Percentiles rank a stretch among this genome's conserved stretches.
Conservation (phyloP, 2,329 filamentous ascomycete genomes). For the Penicillium sp. region DNA sequence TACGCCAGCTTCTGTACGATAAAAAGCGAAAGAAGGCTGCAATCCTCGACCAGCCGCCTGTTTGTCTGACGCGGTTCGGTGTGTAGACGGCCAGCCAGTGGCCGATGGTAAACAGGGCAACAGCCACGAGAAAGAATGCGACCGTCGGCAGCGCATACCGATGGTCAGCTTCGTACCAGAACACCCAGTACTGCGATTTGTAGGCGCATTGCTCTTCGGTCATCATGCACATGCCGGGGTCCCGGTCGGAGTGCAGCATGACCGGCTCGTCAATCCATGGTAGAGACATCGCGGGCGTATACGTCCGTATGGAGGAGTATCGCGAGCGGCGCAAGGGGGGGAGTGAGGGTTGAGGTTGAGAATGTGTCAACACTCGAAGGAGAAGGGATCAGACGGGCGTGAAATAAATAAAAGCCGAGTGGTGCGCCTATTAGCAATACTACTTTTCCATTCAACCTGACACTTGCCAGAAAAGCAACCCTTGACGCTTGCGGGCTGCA, state of each 20-base stretch:
- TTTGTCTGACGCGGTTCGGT: not conserved
- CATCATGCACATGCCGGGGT: constrained; percentile 32
- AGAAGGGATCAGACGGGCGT: not conserved
- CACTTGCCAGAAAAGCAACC: not conserved
- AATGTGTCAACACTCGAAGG: not conserved
- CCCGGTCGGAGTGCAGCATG: constrained; percentile 37
- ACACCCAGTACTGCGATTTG: constrained; percentile 33
- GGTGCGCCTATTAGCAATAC: not conserved
- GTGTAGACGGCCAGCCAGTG: not conserved
- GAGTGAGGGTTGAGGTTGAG: not conserved
- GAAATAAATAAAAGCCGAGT: not conserved
- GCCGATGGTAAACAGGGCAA: constrained; percentile 6
- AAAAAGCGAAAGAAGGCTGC: constrained; percentile 32
- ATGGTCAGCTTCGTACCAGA: constrained; percentile 32
- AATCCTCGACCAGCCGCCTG: not conserved
- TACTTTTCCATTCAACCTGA: not conserved
- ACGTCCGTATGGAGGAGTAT: no score
- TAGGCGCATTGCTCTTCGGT: constrained; percentile 37
- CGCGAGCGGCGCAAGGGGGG: not conserved
- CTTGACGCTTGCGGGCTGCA: not conserved
- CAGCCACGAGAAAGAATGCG: constrained; percentile 9
- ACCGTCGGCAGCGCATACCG: constrained; percentile 13
- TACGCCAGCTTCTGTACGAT: constrained; percentile 47
- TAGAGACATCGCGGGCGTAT: not conserved
- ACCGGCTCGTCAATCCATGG: constrained; percentile 41